Evolutionary conservation across 1,284 basidiomycete genomes (phyloP), one percentile per base, ranked within the genome.

Genomic region (Sporisorium graminicola): DNA sequence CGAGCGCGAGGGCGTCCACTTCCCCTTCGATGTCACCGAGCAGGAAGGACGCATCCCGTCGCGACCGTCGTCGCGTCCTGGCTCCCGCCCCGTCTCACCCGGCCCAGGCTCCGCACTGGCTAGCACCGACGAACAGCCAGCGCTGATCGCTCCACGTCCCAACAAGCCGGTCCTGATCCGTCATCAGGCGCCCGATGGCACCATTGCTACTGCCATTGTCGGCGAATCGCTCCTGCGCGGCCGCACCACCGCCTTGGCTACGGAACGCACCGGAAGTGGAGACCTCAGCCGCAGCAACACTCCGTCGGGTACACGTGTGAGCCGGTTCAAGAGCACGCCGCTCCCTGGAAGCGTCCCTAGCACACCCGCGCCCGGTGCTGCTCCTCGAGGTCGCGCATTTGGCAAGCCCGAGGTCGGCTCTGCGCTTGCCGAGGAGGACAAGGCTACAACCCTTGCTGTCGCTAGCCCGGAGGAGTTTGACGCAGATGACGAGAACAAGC

Each of bases 81-180:
- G 65, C 58, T 79, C 74, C 7, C 68, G 77, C 3, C 58, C 73
- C 14, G 69, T 54, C 29, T 67, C 74, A 18, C 74, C 77, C 3
- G 72, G 65, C 9, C 66, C 65, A 8, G 66, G 49, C 16, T 56
- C 62, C 35, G 27, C 33, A 16, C 27, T 65, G 20, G 26, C 29
- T 26, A 37, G 42, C 35, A 44, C 40, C 16, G 49, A 63, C 6
- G 73, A 71, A 6, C 22, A 71, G 20, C 22, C 63, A n/a, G 12
- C 56, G 10, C 46, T 66, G 16, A 43, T 50, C 16, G 67, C 64
- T 18, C 67, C 73, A 8, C 73, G 73, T 33, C 67, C 67, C 49
- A 72, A 68, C 65, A 81, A 79, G 53, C 77, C 79, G 20, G 49
- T 81, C 12, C 67, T 81, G 50, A 74, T 81, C 56, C 74, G 79